Base-by-base conservation (phyloP, 2,329 filamentous ascomycete genomes). In the Aspergillus japonicus region DNA sequence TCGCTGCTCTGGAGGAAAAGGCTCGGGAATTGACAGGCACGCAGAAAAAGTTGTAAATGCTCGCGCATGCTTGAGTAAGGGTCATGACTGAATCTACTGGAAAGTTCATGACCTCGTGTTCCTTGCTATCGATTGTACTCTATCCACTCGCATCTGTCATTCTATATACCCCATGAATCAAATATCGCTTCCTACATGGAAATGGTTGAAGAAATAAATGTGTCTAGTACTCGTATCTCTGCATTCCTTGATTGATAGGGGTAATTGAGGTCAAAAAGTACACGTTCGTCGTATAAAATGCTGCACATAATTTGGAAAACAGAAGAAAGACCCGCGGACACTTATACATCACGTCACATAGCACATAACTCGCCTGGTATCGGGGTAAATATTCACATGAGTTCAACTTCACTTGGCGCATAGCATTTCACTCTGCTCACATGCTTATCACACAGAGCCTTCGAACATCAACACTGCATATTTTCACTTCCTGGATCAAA, bases 1-100 rank as follows among this genome's bases (percentile, higher is more conserved):
- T 77, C 31, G 66, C 66, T 10, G 64, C 50, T 6, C 47, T 77
- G 57, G 75, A 77, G 66, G 71, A 71, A 58, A 67, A 75, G 61
- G 75, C 69, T 2, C 70, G 67, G 58, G 73, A 73, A 21, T 59
- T 77, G 56, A 71, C 73, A 5, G 65, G 62, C 35, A 54, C 64
- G 2, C 60, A 72, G 61, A 72, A 75, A 63, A 71, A 57, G 21
- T 2, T 44, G 14, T 44, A 19, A 44, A n/a, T 19, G 39, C 39
- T 44, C n/a, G 16, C n/a, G 16, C 16, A 16, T 44, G 16, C 39
- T 8, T 19, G 39, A 44, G 16, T 44, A n/a, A 3, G 16, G 16
- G 14, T 7, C 7, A 5, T 19, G 39, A 44, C 39, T 44, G 39
- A 5, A 4, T 44, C 39, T 19, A 35, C 7, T 8, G 39, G 39